A percentile compares a stretch with the other conserved stretches of the same genome.
phyloP scores from a whole-genome alignment of 208 protist genomes.

The Leishmania aethiopica region DNA sequence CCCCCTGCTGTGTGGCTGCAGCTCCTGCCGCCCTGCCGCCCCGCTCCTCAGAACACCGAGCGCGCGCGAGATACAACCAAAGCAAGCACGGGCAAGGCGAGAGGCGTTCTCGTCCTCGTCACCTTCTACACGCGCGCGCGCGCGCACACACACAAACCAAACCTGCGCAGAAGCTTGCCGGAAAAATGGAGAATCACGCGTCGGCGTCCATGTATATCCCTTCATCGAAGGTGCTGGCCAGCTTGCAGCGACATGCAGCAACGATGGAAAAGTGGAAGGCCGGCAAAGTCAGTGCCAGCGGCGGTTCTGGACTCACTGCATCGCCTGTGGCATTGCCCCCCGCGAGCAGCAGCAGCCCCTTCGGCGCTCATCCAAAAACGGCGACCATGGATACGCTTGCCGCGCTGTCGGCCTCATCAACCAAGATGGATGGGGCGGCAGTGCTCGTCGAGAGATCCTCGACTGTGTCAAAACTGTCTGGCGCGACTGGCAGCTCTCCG shows the following conservation, averaged over 20 bases:
- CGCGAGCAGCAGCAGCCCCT: not conserved
- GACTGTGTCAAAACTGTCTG: not conserved
- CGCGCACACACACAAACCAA: not conserved
- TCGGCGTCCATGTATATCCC: conserved; percentile 38
- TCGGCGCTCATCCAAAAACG: not conserved
- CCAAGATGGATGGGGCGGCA: not conserved
- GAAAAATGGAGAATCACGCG: conserved; percentile 43
- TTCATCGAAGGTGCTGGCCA: conserved; percentile 32
- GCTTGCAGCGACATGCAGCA: conserved; percentile 21
- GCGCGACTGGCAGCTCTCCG: not conserved
- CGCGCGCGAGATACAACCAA: no score
- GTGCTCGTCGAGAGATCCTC: not conserved
- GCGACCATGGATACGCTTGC: not conserved
- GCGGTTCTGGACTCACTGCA: not conserved
- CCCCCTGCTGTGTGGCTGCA: not conserved
- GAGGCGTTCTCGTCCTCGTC: not conserved
- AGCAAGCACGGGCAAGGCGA: no score
- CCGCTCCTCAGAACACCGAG: no score
- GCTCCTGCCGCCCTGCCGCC: no score
- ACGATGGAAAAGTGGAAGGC: no score
- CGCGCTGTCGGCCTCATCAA: not conserved
- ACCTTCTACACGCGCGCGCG: not conserved
- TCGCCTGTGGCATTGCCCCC: no score
- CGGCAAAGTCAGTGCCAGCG: not conserved
- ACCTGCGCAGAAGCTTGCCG: not conserved